These are phyloP conservation scores for Fusarium ambrosium DNA, from an alignment of 2,329 filamentous ascomycete species.

Conservation along the genomic window DNA sequence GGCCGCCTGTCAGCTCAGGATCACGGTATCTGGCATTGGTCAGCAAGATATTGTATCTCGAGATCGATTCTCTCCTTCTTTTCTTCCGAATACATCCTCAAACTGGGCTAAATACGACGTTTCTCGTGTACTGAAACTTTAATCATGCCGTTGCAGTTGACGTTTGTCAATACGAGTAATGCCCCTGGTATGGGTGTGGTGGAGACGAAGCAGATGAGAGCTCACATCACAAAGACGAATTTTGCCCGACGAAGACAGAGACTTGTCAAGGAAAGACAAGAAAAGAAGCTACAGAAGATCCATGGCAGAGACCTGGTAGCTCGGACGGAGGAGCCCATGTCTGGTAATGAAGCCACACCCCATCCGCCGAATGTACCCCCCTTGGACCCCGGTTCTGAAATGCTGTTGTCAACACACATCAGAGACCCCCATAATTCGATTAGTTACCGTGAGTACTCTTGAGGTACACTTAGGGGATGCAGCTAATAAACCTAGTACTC, in stretches of 20 bases:
- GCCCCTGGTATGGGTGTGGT: slow-evolving; percentile 18
- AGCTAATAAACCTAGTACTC: slow-evolving; percentile 18
- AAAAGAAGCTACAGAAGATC: not conserved
- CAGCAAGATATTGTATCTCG: not conserved
- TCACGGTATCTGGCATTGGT: not conserved
- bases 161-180: slow-evolving; percentile 38
- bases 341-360: not conserved
- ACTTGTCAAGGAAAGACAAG: slow-evolving; percentile 9
- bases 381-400: not conserved
- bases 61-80: not conserved
- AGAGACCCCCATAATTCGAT: not conserved
- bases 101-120: not conserved
- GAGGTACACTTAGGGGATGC: not conserved
- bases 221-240: slow-evolving; percentile 38
- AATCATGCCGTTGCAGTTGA: slow-evolving; percentile 20
- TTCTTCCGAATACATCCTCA: not conserved
- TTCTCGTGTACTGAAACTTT: no score
- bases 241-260: slow-evolving; percentile 33
- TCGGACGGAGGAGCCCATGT: not conserved
- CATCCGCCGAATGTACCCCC: not conserved
- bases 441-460: not conserved
- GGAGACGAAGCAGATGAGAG: slow-evolving; percentile 31
- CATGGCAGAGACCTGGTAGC: not conserved
- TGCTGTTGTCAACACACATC: not conserved
- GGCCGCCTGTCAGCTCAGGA: not conserved